Percentiles rank a stretch among this genome's conserved stretches.
Evolutionary conservation across 2,329 filamentous ascomycete genomes (phyloP).

Genomic region (Graphium sp.): DNA sequence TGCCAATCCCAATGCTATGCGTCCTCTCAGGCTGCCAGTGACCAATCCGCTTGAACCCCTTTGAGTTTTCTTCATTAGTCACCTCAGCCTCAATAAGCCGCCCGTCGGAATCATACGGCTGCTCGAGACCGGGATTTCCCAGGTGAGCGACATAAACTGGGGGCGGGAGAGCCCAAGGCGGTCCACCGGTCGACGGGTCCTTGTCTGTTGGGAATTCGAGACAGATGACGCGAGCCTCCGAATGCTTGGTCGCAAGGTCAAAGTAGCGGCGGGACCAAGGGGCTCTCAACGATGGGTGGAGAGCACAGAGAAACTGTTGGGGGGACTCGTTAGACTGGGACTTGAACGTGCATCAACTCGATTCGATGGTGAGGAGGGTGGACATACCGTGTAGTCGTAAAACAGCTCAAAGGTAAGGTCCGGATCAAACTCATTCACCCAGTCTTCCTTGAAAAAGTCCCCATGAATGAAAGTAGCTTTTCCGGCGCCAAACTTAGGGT

Average conservation of each 20-base stretch:
- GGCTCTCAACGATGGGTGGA: constrained; percentile 33
- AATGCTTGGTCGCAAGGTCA: constrained; percentile 28
- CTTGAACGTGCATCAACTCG: too few species aligned
- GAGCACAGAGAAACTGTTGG: constrained; percentile 48
- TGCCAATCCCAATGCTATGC: constrained; percentile 25
- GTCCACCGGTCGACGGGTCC: constrained; percentile 44
- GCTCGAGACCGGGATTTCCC: constrained; percentile 47
- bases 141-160: constrained; percentile 59
- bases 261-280: constrained; percentile 35
- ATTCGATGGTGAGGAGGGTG: too few species aligned
- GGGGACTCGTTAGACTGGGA: too few species aligned
- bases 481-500: constrained; percentile 26
- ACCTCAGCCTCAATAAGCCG: constrained; percentile 5
- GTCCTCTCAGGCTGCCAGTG: constrained; percentile 28
- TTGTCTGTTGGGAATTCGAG: constrained; percentile 70
- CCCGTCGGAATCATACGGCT: constrained; percentile 36
- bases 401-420: constrained; percentile 48
- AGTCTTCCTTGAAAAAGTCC: constrained; percentile 51
- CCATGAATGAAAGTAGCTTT: constrained; percentile 36
- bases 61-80: background rate
- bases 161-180: constrained; percentile 54
- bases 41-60: constrained; percentile 3
- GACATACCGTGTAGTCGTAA: constrained; percentile 44
- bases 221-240: constrained; percentile 36
- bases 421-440: constrained; percentile 24